Base-by-base conservation (phyloP, 2,329 filamentous ascomycete genomes). In the Colletotrichum musae region DNA sequence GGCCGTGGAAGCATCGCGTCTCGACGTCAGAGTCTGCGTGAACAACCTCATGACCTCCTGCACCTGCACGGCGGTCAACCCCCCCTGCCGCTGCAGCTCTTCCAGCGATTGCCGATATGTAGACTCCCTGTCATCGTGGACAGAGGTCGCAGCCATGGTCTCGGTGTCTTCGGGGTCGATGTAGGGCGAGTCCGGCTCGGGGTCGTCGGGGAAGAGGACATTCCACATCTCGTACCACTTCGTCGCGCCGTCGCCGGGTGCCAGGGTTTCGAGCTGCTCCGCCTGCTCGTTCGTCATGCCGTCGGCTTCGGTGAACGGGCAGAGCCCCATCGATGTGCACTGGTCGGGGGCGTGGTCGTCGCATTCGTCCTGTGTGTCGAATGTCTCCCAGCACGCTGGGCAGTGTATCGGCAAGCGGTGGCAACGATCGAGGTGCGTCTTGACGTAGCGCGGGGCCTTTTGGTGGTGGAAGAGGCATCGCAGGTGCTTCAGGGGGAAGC, bases 201-300 rank as follows among this genome's bases (percentile, higher is more conserved):
- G 58, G 3, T 56, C 56, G 7, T 62, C 69, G 1, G 67, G 60
- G 48, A 77, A 77, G 1, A 78, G 39, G 9, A 73, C 71, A 4
- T 73, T 63, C 70, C 74, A 77, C 3, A 77, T 73, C 5, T 70
- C 69, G 58, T 74, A 77, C 77, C 77, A 78, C 24, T 76, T 72
- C n/a, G 28, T 9, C 28, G 28, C 28, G 28, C 28, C 28, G 28
- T 32, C 28, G 1, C 64, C 72, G 6, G 70, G 70, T 57, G 21
- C 70, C 65, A 21, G 64, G 18, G 28, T 47, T 1, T 61, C 48
- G 6, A 76, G 71, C 16, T 68, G 41, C 18, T 28, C 61, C 28
- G 69, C 71, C 39, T 74, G 73, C 18, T 71, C 73, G 6, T 74
- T 71, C 5, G 73, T 73, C 9, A 77, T 74, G 4, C 73, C 73